phyloP scores from a whole-genome alignment of 164 flowering plant genomes.

The Tinospora cordifolia region DNA sequence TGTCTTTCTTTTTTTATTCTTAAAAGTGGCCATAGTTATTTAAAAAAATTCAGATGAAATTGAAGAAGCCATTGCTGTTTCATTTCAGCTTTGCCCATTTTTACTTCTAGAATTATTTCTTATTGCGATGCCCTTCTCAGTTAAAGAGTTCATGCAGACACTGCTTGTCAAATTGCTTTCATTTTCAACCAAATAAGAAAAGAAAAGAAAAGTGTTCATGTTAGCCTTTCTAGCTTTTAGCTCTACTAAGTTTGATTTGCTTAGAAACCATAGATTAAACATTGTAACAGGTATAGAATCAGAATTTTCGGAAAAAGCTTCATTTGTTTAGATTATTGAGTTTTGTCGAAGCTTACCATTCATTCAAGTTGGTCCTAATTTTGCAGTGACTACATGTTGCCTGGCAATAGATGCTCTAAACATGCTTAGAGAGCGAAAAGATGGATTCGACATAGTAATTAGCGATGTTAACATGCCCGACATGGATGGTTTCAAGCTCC shows the following conservation, averaged over 20 bases:
- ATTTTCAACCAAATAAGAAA: neutral
- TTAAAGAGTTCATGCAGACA: no score
- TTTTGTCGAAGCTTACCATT: no score
- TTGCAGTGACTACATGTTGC: conserved; percentile 30
- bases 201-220: neutral
- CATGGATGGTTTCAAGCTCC: conserved; percentile 34
- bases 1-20: neutral
- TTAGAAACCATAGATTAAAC: neutral
- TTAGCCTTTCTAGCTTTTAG: neutral
- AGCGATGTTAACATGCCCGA: conserved; percentile 35
- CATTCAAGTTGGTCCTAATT: neutral
- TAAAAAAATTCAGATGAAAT: no score
- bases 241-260: neutral
- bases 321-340: neutral
- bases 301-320: neutral
- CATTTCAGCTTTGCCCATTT: no score
- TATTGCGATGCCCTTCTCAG: neutral
- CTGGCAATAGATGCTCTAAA: conserved; percentile 24
- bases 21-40: neutral
- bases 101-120: neutral
- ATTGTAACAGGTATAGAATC: neutral
- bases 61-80: no score
- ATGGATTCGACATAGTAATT: conserved; percentile 28
- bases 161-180: no score
- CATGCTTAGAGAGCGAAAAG: conserved; percentile 24